Conservation (phyloP, 768 basidiomycete genomes). For the Phaeotremella skinneri region DNA sequence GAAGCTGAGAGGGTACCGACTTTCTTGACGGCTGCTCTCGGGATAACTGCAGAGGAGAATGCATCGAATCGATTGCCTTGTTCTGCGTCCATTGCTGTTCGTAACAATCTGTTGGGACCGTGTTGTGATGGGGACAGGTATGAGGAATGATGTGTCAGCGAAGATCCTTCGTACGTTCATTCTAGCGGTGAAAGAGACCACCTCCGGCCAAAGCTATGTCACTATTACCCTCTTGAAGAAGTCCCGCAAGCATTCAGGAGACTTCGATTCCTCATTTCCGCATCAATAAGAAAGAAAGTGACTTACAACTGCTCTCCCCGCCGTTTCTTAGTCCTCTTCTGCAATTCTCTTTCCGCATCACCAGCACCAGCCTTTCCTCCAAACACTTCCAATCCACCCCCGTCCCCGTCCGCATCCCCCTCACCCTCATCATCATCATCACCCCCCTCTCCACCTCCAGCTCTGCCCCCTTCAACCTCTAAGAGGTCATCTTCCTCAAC, state of each 20-base stretch:
- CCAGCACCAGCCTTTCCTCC: constrained; percentile 5
- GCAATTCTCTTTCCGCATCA: constrained; percentile 4
- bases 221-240: not conserved
- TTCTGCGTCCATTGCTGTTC: constrained; percentile 31
- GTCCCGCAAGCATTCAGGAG: not conserved
- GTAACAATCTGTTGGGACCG: constrained; percentile 21
- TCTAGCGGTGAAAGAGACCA: not conserved
- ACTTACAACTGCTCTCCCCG: constrained; percentile 28
- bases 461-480: constrained; percentile 15
- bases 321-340: constrained; percentile 29
- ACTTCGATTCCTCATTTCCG: not conserved
- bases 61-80: constrained; percentile 40
- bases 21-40: constrained; percentile 29
- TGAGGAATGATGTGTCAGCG: not conserved
- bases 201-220: not conserved
- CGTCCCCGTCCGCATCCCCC: constrained; percentile 13
- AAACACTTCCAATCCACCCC: constrained; percentile 7
- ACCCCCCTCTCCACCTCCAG: constrained; percentile 14
- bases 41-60: constrained; percentile 27
- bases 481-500: constrained; percentile 28
- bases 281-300: not conserved
- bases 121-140: not conserved
- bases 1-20: constrained; percentile 23
- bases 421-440: constrained; percentile 13
- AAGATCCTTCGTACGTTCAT: not conserved